Evolutionary conservation across 108 stramenopile species (phyloP).

Genomic region (Schizochytrium sp.): DNA sequence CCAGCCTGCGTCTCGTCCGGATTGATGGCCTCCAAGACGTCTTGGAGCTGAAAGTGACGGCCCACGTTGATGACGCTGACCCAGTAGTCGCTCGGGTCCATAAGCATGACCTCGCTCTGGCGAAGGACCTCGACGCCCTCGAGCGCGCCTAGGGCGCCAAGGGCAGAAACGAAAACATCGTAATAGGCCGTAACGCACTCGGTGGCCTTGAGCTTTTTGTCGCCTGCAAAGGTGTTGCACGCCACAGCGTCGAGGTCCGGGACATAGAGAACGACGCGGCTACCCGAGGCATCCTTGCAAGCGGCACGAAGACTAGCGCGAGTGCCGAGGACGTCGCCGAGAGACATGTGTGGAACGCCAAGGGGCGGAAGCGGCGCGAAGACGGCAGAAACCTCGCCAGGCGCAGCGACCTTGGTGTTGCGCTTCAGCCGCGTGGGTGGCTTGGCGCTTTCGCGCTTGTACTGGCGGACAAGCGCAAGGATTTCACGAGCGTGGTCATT

Average conservation of each 20-base stretch:
- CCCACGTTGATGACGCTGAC: slow-evolving; percentile 83
- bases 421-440: neutral
- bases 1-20: neutral
- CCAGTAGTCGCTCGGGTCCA: slow-evolving; percentile 84
- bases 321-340: slow-evolving; percentile 64
- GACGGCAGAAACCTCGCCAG: slow-evolving; percentile 60
- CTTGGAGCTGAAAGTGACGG: slow-evolving; percentile 68
- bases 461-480: slow-evolving; percentile 72
- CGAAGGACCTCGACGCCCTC: slow-evolving; percentile 57
- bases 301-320: slow-evolving; percentile 20
- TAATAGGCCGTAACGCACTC: slow-evolving; percentile 60
- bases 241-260: slow-evolving; percentile 77
- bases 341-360: slow-evolving; percentile 46
- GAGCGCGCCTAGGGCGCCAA: slow-evolving; percentile 58
- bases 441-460: slow-evolving; percentile 44
- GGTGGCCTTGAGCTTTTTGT: slow-evolving; percentile 50
- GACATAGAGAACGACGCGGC: slow-evolving; percentile 55
- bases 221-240: slow-evolving; percentile 63
- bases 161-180: slow-evolving; percentile 50
- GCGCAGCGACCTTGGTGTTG: slow-evolving; percentile 43
- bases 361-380: slow-evolving; percentile 63
- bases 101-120: slow-evolving; percentile 73
- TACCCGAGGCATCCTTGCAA: neutral
- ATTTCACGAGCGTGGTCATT: slow-evolving; percentile 75
- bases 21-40: slow-evolving; percentile 55